Evolutionary conservation across 2,329 filamentous ascomycete genomes (phyloP), one percentile per base, ranked within the genome.

Genomic region (Cytospora leucostoma): DNA sequence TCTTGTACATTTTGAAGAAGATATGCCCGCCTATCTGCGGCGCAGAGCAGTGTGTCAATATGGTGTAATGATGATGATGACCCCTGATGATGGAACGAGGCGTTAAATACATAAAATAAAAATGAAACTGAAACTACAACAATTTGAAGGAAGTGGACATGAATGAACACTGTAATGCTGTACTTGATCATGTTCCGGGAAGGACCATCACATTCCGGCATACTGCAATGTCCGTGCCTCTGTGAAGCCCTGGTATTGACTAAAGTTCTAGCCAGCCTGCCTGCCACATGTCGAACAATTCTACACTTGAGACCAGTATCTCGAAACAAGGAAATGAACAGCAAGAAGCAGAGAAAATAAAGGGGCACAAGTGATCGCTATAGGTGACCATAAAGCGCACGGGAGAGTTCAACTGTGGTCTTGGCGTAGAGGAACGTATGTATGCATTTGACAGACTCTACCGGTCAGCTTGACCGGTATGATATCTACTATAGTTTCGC

Each of bases 1-100:
- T 11, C 40, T 44, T 44, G 7, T 49, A 32, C 58, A 49, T 27
- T 15, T 49, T 27, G 6, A 17, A n/a, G 17, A n/a, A 10, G n/a
- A 8, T 17, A 44, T n/a, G 40, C 40, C 40, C 40, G 11, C 51
- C n/a, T 10, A 32, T 19, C 3, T 13, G 19, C n/a, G 58, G 38
- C 51, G 38, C 27, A 35, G 15, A 61, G 40, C 32, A 38, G 51
- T 61, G 58, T 56, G 56, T 59, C 60, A 35, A 61, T 58, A 56
- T 54, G 55, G 57, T 61, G 47, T 63, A 53, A 65, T 63, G 64
- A 65, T 65, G 64, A 65, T 65, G 58, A 63, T 65, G 61, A 57
- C 52, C 38, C 33, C 21, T 37, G 51, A 61, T n/a, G 58, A 61
- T 49, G 51, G 58, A 49, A 61, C 19, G 58, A 61, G 19, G 37